phyloP scores from a whole-genome alignment of 257 asterid species.

The Agastache rugosa region DNA sequence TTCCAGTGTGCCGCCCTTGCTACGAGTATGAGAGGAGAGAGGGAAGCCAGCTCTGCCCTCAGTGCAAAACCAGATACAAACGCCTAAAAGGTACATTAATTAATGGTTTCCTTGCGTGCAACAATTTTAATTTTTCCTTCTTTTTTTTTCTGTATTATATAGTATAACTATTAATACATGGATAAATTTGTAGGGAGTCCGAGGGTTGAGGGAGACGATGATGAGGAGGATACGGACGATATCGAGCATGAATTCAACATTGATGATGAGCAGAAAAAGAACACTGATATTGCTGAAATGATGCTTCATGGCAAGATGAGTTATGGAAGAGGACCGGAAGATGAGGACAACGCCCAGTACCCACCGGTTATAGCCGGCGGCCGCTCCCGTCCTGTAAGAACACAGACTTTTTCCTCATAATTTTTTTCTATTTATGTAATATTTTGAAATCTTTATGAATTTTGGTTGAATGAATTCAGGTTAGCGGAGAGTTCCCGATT shows the following conservation, averaged over 20 bases:
- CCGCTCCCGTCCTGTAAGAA: slow-evolving; percentile 73
- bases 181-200: slow-evolving; percentile 68
- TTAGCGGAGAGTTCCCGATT: slow-evolving; percentile 80
- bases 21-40: slow-evolving; percentile 97
- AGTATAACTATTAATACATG: too few species aligned
- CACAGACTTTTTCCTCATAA: background rate
- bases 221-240: slow-evolving; percentile 93
- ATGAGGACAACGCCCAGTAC: slow-evolving; percentile 70
- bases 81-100: slow-evolving; percentile 68
- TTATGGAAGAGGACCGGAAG: slow-evolving; percentile 93
- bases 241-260: slow-evolving; percentile 95
- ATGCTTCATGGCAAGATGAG: slow-evolving; percentile 99
- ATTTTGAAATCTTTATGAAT: background rate
- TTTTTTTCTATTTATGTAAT: background rate
- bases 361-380: slow-evolving; percentile 85
- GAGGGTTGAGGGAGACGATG: slow-evolving; percentile 97
- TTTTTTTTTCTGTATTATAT: too few species aligned
- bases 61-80: slow-evolving; percentile 93
- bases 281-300: slow-evolving; percentile 75
- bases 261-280: slow-evolving; percentile 68
- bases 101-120: too few species aligned
- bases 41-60: slow-evolving; percentile 90
- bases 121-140: too few species aligned
- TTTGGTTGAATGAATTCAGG: slow-evolving; percentile 46
- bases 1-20: slow-evolving; percentile 95